Conservation (phyloP, 306 rosid genomes). For the Lathyrus tuberosus region DNA sequence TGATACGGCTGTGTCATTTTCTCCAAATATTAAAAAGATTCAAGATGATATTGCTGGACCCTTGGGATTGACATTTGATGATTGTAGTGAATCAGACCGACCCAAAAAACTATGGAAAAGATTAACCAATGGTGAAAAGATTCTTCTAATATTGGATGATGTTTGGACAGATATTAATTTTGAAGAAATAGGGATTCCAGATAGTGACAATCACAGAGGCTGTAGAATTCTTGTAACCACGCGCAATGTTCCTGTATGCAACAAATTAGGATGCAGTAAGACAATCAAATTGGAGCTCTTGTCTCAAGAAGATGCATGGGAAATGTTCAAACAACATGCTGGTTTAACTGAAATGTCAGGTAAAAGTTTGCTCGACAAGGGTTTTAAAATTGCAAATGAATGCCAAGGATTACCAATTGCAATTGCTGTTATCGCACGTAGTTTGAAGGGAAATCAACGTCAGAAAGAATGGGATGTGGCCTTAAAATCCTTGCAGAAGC, state of each 20-base stretch:
- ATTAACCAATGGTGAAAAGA: constrained; percentile 14
- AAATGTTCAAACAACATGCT: constrained; percentile 1
- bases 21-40: constrained; percentile 11
- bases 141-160: constrained; percentile 41
- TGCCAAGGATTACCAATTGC: constrained; percentile 37
- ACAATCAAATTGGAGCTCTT: not conserved
- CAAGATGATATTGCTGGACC: constrained; percentile 34
- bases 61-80: not conserved
- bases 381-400: not conserved
- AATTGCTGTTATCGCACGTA: not conserved
- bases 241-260: not conserved
- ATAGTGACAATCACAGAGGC: not conserved
- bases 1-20: not conserved
- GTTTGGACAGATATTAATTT: constrained; percentile 3
- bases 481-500: not conserved
- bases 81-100: not conserved
- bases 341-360: not conserved
- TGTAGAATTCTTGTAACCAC: constrained; percentile 27
- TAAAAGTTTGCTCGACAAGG: not conserved
- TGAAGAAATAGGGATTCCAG: constrained; percentile 13
- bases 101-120: not conserved
- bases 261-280: not conserved
- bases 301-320: not conserved
- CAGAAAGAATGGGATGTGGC: not conserved
- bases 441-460: not conserved